A percentile compares a stretch with the other conserved stretches of the same genome.
These are phyloP conservation scores for Themeda triandra DNA, from an alignment of 176 grass and related monocot genomes.

Conservation along the genomic window DNA sequence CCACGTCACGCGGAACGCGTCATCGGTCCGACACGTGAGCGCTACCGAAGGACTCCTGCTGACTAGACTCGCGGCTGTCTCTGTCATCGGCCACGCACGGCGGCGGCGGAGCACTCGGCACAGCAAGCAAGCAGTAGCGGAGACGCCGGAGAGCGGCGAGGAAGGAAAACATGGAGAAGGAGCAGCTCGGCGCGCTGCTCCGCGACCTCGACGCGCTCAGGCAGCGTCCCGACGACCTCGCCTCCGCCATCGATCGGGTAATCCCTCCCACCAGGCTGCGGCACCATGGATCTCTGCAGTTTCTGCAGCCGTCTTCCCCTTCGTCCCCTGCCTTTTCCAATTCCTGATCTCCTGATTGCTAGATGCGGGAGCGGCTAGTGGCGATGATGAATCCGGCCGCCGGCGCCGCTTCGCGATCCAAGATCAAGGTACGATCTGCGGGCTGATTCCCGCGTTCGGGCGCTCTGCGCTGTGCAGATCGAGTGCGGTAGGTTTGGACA, in stretches of 20 bases:
- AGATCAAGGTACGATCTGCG: slow-evolving; percentile 68
- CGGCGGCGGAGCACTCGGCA: not conserved
- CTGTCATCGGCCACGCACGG: not conserved
- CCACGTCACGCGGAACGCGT: not conserved
- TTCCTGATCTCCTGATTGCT: not conserved
- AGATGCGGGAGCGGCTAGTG: slow-evolving; percentile 60
- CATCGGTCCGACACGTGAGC: not conserved
- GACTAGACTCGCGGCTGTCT: no score
- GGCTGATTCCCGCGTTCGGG: not conserved
- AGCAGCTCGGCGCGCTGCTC: slow-evolving; percentile 61
- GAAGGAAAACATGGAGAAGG: slow-evolving; percentile 58
- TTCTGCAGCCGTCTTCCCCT: not conserved
- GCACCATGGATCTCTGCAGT: slow-evolving; percentile 10
- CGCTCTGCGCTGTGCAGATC: not conserved
- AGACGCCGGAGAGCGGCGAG: not conserved
- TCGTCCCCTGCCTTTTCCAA: not conserved
- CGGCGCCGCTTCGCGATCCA: slow-evolving; percentile 35
- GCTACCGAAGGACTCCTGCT: not conserved
- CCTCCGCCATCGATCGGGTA: slow-evolving; percentile 57
- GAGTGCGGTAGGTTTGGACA: not conserved
- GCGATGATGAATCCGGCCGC: slow-evolving; percentile 29
- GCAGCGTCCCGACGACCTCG: slow-evolving; percentile 37
- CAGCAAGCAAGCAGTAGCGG: not conserved
- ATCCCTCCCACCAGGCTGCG: not conserved
- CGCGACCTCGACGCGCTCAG: slow-evolving; percentile 67